Base-by-base conservation (phyloP, 2,329 filamentous ascomycete species). In the Beauveria australis region DNA sequence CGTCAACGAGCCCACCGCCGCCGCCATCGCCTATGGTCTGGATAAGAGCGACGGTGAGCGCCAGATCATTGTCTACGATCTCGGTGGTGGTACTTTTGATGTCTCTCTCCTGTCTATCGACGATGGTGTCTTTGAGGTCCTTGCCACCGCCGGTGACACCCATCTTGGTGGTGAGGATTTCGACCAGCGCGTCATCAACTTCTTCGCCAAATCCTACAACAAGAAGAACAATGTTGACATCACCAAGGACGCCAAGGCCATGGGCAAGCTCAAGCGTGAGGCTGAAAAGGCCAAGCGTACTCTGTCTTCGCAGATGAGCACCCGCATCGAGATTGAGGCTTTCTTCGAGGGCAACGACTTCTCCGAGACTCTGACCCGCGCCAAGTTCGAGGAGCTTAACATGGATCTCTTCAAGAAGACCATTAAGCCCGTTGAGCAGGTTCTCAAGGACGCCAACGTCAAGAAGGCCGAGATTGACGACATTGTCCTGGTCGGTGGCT, bases 371-470 rank as follows among this genome's bases (percentile, higher is more conserved):
- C 86, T 99, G 58, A 97, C 93, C 76, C 91, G 93, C 70, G 94
- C 94, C 83, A 97, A 97, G 85, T 97, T 99, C 72, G 94, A 99
- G 81, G 93, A 97, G 80, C 86, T 97, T 71, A 97, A 97, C 89
- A 92, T 92, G 70, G 93, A 97, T 72, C 88, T 97, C 64, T 97
- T 97, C 89, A 96, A 96, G 88, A 96, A 94, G 86, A 97, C 94
- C 62, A 86, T 97, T 67, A 96, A 97, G 87, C 93, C 94, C 62
- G 94, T 97, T 67, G 92, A 97, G 82, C 92, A 97, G 84, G 94
- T 97, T 68, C 85, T 99, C 74, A 96, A 96, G 83, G 94, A 97
- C 70, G 92, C 92, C 75, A 96, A 97, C 84, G 84, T 97, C 71
- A 93, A 93, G 87, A 97, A 97, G 89, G 80, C 78, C 64, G 92